A percentile compares a stretch with the other conserved stretches of the same genome.
Evolutionary conservation across 2,329 filamentous ascomycete genomes (phyloP).

Genomic region (Lasiodiplodia hormozganensis): DNA sequence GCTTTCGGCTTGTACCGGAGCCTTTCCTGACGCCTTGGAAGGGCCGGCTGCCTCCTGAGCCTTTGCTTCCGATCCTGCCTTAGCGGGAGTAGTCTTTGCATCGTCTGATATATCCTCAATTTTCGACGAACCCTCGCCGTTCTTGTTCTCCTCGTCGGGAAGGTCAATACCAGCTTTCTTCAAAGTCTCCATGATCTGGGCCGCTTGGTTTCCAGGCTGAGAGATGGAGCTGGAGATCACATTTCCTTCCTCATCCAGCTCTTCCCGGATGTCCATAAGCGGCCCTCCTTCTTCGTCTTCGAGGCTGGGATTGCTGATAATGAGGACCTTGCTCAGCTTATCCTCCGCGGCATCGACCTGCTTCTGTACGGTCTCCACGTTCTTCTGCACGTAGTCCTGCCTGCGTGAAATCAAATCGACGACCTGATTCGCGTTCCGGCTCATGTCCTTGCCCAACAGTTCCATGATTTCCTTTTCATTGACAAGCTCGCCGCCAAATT

Average conservation of each 20-base stretch:
- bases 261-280: slow-evolving; percentile 89
- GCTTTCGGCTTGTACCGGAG: neutral
- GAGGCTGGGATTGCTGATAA: slow-evolving; percentile 66
- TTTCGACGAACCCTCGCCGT: neutral
- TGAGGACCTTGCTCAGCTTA: slow-evolving; percentile 69
- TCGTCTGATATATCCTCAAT: neutral
- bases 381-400: slow-evolving; percentile 88
- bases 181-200: slow-evolving; percentile 74
- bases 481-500: slow-evolving; percentile 70
- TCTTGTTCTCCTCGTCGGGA: slow-evolving; percentile 3
- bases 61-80: neutral
- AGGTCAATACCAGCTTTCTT: slow-evolving; percentile 72
- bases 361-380: slow-evolving; percentile 76
- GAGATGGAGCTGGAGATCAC: slow-evolving; percentile 65
- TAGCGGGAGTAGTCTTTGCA: neutral
- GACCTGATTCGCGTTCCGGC: slow-evolving; percentile 68
- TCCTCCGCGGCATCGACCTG: slow-evolving; percentile 73
- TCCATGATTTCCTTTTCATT: slow-evolving; percentile 65
- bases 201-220: slow-evolving; percentile 69
- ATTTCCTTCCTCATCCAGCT: slow-evolving; percentile 89
- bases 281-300: slow-evolving; percentile 74
- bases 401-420: slow-evolving; percentile 73
- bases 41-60: no score
- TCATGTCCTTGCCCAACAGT: slow-evolving; percentile 54
- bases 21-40: neutral